Evolutionary conservation across 371 early-diverging fungal species (phyloP).

Genomic region (Dichotomocladium elegans): DNA sequence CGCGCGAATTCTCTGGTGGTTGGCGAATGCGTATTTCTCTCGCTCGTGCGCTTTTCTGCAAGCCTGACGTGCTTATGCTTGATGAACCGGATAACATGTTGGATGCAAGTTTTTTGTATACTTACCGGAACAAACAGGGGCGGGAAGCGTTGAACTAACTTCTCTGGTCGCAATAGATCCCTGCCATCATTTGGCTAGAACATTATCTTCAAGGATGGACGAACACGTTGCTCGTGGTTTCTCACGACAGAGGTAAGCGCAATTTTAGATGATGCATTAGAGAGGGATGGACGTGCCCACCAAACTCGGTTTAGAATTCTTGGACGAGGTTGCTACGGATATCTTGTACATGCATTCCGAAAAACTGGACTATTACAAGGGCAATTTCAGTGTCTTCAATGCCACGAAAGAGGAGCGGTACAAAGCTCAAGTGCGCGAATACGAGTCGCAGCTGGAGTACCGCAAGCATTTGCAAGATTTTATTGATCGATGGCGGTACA

Average conservation of each 20-base stretch:
- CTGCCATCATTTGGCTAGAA: constrained; percentile 97
- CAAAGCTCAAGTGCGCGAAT: constrained; percentile 86
- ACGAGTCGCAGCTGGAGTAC: constrained; percentile 92
- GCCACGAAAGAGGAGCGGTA: constrained; percentile 87
- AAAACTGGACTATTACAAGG: constrained; percentile 90
- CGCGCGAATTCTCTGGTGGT: constrained; percentile 94
- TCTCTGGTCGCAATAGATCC: constrained; percentile 39
- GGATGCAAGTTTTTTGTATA: constrained; percentile 43
- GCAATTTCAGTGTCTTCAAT: constrained; percentile 90
- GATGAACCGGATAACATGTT: constrained; percentile 99
- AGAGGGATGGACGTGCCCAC: neutral
- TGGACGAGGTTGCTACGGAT: constrained; percentile 96
- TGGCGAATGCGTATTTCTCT: constrained; percentile 93
- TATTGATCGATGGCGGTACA: constrained; percentile 98
- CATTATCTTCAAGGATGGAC: constrained; percentile 88
- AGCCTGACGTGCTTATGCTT: constrained; percentile 94
- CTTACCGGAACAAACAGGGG: neutral
- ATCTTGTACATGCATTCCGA: constrained; percentile 93
- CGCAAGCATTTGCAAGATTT: constrained; percentile 95
- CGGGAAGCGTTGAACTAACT: neutral
- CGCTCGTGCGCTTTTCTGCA: constrained; percentile 94
- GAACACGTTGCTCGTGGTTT: constrained; percentile 91
- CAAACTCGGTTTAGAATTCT: constrained; percentile 63
- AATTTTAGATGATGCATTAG: neutral
- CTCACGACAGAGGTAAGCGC: constrained; percentile 84